Percentiles rank a stretch among this genome's conserved stretches.
phyloP scores from a whole-genome alignment of 208 protist species.

The Naegleria fowleri region DNA sequence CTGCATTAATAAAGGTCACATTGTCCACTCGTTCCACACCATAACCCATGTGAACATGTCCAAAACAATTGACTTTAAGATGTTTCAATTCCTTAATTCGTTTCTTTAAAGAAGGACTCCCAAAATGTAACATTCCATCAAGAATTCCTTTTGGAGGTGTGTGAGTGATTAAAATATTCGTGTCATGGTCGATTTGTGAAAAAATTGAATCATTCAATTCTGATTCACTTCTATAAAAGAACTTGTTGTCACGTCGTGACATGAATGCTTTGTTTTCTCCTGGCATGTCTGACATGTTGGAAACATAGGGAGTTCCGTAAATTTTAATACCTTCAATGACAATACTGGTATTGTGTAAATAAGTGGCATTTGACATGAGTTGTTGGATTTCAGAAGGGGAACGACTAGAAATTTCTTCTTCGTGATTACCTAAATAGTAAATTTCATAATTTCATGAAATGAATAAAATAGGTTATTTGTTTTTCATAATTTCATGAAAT shows the following conservation, averaged over 20 bases:
- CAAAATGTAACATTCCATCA: not conserved
- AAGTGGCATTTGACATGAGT: not conserved
- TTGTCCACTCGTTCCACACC: not conserved
- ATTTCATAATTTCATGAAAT: not conserved
- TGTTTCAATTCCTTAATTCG: conserved; percentile 4
- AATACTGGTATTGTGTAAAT: not conserved
- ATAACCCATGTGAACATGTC: conserved; percentile 11
- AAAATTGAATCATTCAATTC: not conserved
- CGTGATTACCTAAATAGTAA: not conserved
- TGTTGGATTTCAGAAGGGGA: not conserved
- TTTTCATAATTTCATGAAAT: no score
- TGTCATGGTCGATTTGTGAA: not conserved
- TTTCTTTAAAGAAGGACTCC: not conserved
- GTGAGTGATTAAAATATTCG: not conserved
- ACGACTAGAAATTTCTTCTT: not conserved
- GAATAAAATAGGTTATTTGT: not conserved
- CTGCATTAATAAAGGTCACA: not conserved
- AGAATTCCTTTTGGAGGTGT: not conserved
- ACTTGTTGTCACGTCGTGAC: not conserved
- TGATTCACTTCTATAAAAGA: not conserved
- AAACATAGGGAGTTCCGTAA: conserved; percentile 15
- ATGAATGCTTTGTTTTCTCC: not conserved
- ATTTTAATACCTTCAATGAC: conserved; percentile 9
- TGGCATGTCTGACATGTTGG: not conserved
- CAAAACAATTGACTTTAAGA: not conserved